Percentiles rank a stretch among this genome's conserved stretches.
Evolutionary conservation across 805 yeast species (phyloP).

Genomic region (Candida sphagnicola): DNA sequence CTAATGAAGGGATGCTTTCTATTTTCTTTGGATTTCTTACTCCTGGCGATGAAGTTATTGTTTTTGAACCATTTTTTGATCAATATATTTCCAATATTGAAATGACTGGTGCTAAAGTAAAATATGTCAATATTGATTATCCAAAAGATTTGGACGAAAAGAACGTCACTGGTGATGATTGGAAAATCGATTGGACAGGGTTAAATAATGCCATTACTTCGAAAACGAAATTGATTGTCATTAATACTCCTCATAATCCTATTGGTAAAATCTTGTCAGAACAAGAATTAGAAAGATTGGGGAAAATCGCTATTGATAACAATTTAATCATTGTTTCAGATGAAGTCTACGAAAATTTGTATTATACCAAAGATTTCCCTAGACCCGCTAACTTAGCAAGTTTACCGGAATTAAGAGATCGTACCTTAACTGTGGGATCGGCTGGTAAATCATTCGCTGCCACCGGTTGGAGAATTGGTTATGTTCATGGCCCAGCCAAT

Average conservation of each 20-base stretch:
- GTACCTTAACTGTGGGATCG: slow-evolving; percentile 89
- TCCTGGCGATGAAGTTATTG: slow-evolving; percentile 92
- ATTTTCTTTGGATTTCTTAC: slow-evolving; percentile 80
- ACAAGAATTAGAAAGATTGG: slow-evolving; percentile 71
- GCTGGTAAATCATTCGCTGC: slow-evolving; percentile 99
- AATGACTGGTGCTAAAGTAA: slow-evolving; percentile 88
- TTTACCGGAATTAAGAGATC: slow-evolving; percentile 67
- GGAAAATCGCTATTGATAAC: slow-evolving; percentile 79
- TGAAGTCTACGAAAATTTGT: slow-evolving; percentile 92
- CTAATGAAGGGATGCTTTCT: slow-evolving; percentile 91
- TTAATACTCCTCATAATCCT: slow-evolving; percentile 96
- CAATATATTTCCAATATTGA: slow-evolving; percentile 94
- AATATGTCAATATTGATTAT: slow-evolving; percentile 80
- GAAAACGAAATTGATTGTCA: slow-evolving; percentile 79
- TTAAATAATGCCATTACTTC: slow-evolving; percentile 66
- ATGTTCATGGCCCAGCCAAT: slow-evolving; percentile 86
- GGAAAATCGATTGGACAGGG: slow-evolving; percentile 80
- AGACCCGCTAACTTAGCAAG: slow-evolving; percentile 73
- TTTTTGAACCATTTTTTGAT: slow-evolving; percentile 95
- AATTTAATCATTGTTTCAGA: slow-evolving; percentile 83
- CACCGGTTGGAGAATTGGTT: slow-evolving; percentile 98
- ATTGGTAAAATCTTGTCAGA: slow-evolving; percentile 84
- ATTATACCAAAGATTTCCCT: slow-evolving; percentile 64
- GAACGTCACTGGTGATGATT: slow-evolving; percentile 75
- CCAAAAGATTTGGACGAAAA: slow-evolving; percentile 65